Percentiles rank a stretch among this genome's conserved stretches.
Evolutionary conservation across 176 grass and related monocot genomes (phyloP).

Genomic region (Eragrostis nindensis): DNA sequence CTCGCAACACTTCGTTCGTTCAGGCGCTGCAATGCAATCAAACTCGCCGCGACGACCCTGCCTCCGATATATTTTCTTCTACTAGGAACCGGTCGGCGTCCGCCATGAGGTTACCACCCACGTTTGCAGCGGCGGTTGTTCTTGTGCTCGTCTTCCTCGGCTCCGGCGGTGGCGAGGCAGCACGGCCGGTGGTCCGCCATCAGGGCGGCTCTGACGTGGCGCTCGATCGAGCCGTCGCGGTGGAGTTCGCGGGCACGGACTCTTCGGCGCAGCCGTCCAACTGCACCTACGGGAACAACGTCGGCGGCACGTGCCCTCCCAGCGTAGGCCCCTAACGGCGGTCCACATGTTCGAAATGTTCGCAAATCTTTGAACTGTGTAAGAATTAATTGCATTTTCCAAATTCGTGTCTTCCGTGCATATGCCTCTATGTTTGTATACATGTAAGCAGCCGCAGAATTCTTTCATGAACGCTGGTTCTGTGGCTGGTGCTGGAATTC

Average conservation of each 20-base stretch:
- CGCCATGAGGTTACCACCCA: not conserved
- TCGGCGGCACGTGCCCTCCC: constrained; percentile 45
- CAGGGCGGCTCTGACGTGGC: not conserved
- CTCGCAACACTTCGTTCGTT: not conserved
- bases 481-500: too few relatives aligned
- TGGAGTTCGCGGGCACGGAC: constrained; percentile 20
- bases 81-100: not conserved
- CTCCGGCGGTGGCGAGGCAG: too few relatives aligned
- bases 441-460: too few relatives aligned
- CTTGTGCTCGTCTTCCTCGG: constrained; percentile 12
- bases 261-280: constrained; percentile 47
- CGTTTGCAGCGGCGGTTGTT: not conserved
- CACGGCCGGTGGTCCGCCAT: not conserved
- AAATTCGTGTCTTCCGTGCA: too few relatives aligned
- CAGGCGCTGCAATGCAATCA: too few relatives aligned
- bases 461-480: too few relatives aligned
- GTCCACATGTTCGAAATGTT: not conserved
- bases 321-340: not conserved
- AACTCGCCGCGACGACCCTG: not conserved
- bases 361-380: not conserved
- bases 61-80: not conserved
- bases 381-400: not conserved
- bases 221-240: not conserved
- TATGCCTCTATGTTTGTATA: too few relatives aligned
- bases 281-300: constrained; percentile 53